Evolutionary conservation across 2,329 filamentous ascomycete genomes (phyloP).

Genomic region (Alternaria infectoria): DNA sequence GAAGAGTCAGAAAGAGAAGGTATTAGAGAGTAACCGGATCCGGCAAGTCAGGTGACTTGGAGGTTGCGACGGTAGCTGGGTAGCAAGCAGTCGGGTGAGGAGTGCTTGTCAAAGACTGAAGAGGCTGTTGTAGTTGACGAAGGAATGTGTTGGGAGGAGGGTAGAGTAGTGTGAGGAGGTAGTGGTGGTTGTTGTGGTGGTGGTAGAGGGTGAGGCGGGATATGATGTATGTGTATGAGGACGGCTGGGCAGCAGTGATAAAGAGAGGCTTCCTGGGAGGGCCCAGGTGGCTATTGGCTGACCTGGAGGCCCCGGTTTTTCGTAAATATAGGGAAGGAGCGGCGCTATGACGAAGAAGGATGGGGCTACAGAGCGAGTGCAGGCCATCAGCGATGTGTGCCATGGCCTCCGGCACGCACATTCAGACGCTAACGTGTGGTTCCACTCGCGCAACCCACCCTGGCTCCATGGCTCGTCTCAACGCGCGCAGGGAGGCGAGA

Average conservation of each 20-base stretch:
- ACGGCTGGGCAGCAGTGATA: conserved; percentile 46
- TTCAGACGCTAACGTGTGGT: conserved; percentile 26
- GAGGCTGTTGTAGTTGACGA: conserved; percentile 21
- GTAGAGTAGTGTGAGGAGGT: conserved; percentile 16
- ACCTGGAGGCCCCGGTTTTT: conserved; percentile 34
- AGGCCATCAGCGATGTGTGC: conserved; percentile 38
- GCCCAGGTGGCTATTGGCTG: conserved; percentile 36
- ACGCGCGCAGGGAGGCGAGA: conserved; percentile 34
- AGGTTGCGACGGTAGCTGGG: conserved; percentile 8
- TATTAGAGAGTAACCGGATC: conserved; percentile 27
- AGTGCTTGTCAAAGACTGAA: conserved; percentile 19
- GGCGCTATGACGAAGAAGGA: conserved; percentile 48
- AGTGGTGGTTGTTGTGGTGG: conserved; percentile 10
- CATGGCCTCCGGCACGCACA: conserved; percentile 33
- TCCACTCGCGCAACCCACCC: conserved; percentile 31
- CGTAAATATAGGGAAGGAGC: conserved; percentile 49
- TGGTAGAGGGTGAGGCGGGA: conserved; percentile 40
- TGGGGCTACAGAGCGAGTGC: conserved; percentile 39
- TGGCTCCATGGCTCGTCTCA: conserved; percentile 17
- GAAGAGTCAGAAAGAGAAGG: conserved; percentile 11
- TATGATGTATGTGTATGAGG: conserved; percentile 47
- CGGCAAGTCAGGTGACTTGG: conserved; percentile 30
- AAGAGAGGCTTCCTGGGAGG: conserved; percentile 28
- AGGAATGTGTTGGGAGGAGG: conserved; percentile 30
- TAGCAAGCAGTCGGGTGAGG: conserved; percentile 9